Percentiles rank a stretch among this genome's conserved stretches.
Conservation (phyloP, 78 protist species). For the Salpingoeca rosetta region DNA sequence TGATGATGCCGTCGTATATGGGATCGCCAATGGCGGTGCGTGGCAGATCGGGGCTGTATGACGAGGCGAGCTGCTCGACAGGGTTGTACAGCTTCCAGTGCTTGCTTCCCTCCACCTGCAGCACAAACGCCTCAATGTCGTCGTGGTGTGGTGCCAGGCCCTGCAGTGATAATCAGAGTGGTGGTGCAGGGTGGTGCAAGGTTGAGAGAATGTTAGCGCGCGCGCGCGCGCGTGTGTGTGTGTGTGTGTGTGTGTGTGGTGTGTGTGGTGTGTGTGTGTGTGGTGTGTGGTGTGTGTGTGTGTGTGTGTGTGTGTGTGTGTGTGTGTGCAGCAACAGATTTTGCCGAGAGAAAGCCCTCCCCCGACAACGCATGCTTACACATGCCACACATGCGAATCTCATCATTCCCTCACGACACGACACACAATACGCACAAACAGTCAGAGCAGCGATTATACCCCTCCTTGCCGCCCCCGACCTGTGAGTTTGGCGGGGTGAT, state of each 20-base stretch:
- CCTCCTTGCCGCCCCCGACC: too few species aligned
- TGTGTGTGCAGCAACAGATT: too few species aligned
- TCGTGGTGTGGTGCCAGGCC: constrained; percentile 92
- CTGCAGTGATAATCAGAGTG: too few species aligned
- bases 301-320: too few species aligned
- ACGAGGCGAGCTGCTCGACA: background rate
- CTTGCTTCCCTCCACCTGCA: constrained; percentile 77
- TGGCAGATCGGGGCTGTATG: background rate
- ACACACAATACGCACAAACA: background rate
- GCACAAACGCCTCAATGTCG: constrained; percentile 77
- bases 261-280: too few species aligned
- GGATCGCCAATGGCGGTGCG: constrained; percentile 67
- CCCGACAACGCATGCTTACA: background rate
- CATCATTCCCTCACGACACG: background rate
- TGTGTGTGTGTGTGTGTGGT: too few species aligned
- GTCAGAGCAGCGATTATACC: background rate
- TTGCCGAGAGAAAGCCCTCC: background rate
- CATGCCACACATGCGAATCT: background rate
- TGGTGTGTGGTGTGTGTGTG: too few species aligned
- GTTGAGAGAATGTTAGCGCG: too few species aligned
- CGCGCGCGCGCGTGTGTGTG: too few species aligned
- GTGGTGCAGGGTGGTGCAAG: too few species aligned
- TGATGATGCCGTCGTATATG: constrained; percentile 31
- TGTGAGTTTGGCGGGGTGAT: constrained; percentile 70
- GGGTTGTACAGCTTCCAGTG: constrained; percentile 65